phyloP scores from a whole-genome alignment of 2,329 filamentous ascomycete genomes.

The Monilinia vaccinii-corymbosi region DNA sequence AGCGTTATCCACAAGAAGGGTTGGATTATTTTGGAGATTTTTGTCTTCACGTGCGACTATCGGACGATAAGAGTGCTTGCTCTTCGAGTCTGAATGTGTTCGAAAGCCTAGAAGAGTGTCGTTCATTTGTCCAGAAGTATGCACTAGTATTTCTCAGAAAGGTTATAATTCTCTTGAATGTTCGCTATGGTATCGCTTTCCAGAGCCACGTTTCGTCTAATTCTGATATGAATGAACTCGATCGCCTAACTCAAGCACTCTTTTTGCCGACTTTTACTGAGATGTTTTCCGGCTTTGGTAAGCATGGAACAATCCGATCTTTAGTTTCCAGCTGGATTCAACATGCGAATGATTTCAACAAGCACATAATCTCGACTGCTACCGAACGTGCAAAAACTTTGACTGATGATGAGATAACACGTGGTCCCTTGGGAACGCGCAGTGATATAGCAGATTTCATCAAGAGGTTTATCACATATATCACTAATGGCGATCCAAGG shows the following conservation, averaged over 20 bases:
- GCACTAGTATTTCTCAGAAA: conserved; percentile 88
- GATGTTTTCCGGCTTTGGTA: conserved; percentile 43
- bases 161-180: conserved; percentile 70
- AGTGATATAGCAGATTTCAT: not conserved
- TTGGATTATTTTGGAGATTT: conserved; percentile 21
- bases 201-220: conserved; percentile 56
- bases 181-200: conserved; percentile 83
- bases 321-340: conserved; percentile 63
- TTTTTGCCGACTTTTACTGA: conserved; percentile 71
- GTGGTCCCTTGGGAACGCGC: not conserved
- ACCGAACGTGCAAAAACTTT: not conserved
- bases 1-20: not conserved
- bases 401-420: not conserved
- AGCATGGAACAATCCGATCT: conserved; percentile 29
- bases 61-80: conserved; percentile 21
- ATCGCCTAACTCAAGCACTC: conserved; percentile 68
- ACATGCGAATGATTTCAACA: conserved; percentile 9
- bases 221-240: conserved; percentile 65
- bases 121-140: conserved; percentile 65
- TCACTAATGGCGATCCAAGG: not conserved
- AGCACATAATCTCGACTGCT: not conserved
- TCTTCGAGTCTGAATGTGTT: conserved; percentile 44
- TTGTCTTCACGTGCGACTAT: conserved; percentile 17
- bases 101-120: conserved; percentile 44
- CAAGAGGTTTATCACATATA: not conserved